A percentile compares a stretch with the other conserved stretches of the same genome.
Evolutionary conservation across 768 basidiomycete genomes (phyloP).

Genomic region (Mrakia blollopis): DNA sequence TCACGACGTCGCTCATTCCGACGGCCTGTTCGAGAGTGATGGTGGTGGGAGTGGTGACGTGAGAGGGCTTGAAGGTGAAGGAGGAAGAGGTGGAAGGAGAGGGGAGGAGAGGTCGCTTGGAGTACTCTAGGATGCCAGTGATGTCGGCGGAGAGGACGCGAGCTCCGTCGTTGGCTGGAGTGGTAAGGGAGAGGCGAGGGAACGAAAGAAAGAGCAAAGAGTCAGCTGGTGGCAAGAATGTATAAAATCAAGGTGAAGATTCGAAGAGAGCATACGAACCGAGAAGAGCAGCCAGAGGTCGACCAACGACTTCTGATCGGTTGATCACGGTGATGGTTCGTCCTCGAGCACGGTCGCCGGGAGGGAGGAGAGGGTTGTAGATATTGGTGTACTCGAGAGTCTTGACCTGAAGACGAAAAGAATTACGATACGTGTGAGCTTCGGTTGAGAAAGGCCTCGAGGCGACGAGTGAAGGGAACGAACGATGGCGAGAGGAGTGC

Average conservation of each 20-base stretch:
- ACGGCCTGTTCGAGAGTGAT: conserved; percentile 74
- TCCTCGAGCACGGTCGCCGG: conserved; percentile 79
- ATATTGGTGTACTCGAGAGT: conserved; percentile 84
- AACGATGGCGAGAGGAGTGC: conserved; percentile 88
- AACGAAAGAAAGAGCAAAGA: not conserved
- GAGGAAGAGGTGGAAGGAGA: conserved; percentile 35
- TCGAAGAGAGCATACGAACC: not conserved
- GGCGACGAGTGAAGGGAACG: not conserved
- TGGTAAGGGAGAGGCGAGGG: not conserved
- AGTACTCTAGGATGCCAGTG: conserved; percentile 95
- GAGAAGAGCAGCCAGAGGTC: conserved; percentile 90
- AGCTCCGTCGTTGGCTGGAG: conserved; percentile 81
- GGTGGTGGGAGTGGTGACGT: conserved; percentile 67
- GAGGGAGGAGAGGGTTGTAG: conserved; percentile 85
- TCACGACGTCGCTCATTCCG: conserved; percentile 80
- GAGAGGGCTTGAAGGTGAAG: conserved; percentile 71
- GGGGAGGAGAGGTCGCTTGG: conserved; percentile 62
- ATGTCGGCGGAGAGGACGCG: conserved; percentile 93
- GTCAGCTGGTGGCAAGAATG: not conserved
- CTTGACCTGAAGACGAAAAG: conserved; percentile 52
- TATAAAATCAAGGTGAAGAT: not conserved
- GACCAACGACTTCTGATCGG: conserved; percentile 92
- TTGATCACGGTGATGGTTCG: conserved; percentile 92
- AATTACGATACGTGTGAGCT: not conserved
- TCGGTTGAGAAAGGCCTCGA: too few species aligned